Evolutionary conservation across 441 rosid genomes (phyloP), one percentile per base, ranked within the genome.

Genomic region (Geranium incanum): DNA sequence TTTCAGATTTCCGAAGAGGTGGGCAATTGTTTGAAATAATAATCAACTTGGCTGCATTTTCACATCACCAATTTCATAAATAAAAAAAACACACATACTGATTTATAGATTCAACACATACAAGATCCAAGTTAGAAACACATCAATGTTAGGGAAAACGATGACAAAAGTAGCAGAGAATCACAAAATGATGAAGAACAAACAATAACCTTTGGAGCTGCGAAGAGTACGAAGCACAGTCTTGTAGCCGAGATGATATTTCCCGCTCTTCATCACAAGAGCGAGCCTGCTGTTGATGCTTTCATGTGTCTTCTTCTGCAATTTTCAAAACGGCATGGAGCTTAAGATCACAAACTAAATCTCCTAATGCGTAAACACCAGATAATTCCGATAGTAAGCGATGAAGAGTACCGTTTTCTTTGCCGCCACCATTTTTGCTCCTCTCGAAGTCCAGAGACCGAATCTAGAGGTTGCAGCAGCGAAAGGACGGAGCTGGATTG

Each of bases 1-100:
- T 88, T 86, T 89, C 93, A 0, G 97, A 90, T 78, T 91, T 90
- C 48, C 97, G 82, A 59, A 92, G 89, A 3, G 97, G 97, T 11
- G 96, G 97, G 73, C 98, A 93, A 68, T 91, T 93, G 73, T 83
- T 78, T 28, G 97, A 81, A 69, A 89, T 93, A 60, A 93, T 87
- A 15, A 93, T 73, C 63, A 93, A 71, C 74, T 90, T 92, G 39
- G 88, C 98, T 92, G 73, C 69, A 60, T 6, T 60, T 60, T 4
- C 65, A 16, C 21, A 67, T 21, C 13, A 18, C 33, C 33, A 28
- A 1, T 1, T 28, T 28, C 33, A 28, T 28, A 28, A 21, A 21
- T 21, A 21, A 21, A 21, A 28, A 28, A 28, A 28, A 28, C 1
- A 28, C 33, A 28, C 3, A 28, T 28, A 28, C 33, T 28, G 33